phyloP scores from a whole-genome alignment of 2,329 filamentous ascomycete genomes.

The Colletotrichum salicis region DNA sequence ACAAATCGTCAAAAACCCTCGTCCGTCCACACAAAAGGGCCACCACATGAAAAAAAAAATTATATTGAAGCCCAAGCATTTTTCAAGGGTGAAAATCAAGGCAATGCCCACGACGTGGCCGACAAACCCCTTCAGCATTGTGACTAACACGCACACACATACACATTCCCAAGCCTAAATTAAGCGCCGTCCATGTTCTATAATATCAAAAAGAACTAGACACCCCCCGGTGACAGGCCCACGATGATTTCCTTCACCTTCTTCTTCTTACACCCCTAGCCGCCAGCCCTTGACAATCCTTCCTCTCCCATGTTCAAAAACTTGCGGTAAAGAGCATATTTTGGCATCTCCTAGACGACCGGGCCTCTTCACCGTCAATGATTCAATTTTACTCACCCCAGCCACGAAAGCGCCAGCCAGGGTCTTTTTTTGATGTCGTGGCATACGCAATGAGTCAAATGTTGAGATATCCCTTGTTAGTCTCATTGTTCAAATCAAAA shows the following conservation, averaged over 20 bases:
- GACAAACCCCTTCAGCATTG: not conserved
- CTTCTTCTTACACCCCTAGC: not conserved
- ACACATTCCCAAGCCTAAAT: slow-evolving; percentile 1
- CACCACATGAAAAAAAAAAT: not conserved
- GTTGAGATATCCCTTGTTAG: not conserved
- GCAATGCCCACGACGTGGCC: slow-evolving; percentile 6
- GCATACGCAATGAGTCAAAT: slow-evolving; percentile 19
- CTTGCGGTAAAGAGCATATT: no score
- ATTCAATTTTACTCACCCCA: not conserved
- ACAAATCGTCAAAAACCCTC: slow-evolving; percentile 16
- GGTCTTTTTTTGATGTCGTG: slow-evolving; percentile 12
- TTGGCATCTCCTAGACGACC: not conserved
- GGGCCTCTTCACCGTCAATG: slow-evolving; percentile 22
- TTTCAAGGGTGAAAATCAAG: not conserved
- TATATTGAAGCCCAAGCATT: not conserved
- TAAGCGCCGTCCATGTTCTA: not conserved
- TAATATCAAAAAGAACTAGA: not conserved
- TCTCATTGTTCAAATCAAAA: not conserved
- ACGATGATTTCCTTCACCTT: not conserved
- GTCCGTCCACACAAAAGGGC: slow-evolving; percentile 11
- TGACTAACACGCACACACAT: slow-evolving; percentile 1
- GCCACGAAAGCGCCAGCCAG: not conserved
- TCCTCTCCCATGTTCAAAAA: not conserved
- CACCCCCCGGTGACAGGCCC: not conserved
- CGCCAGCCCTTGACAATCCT: not conserved